Percentiles rank a stretch among this genome's conserved stretches.
These are phyloP conservation scores for sunflower (Helianthus annuus) DNA, from an alignment of 129 eudicot genomes.

Conservation along the genomic window HanXRQr2.0-SUNRISE NC_035437.2:99499902-99500401, in stretches of 20 bases:
- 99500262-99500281: constrained; percentile 64
- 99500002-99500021: too few relatives aligned
- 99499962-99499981: too few relatives aligned
- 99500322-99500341: constrained; percentile 49
- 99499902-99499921: too few relatives aligned
- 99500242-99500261: constrained; percentile 57
- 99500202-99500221: constrained; percentile 16
- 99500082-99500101: constrained; percentile 3
- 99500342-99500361: constrained; percentile 46
- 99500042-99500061: too few relatives aligned
- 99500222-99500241: constrained; percentile 33
- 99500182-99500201: constrained; percentile 22
- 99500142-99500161: constrained; percentile 1
- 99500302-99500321: constrained; percentile 55
- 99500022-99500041: too few relatives aligned
- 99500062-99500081: not conserved
- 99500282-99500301: constrained; percentile 57
- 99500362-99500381: not conserved
- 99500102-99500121: constrained; percentile 10
- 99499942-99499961: too few relatives aligned
- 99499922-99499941: too few relatives aligned
- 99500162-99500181: constrained; percentile 1
- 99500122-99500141: not conserved
- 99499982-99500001: too few relatives aligned
- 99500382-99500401: constrained; percentile 46